Evolutionary conservation across 2,329 filamentous ascomycete genomes (phyloP), one percentile per base, ranked within the genome.

Genomic region (Penicillium sclerotiorum): DNA sequence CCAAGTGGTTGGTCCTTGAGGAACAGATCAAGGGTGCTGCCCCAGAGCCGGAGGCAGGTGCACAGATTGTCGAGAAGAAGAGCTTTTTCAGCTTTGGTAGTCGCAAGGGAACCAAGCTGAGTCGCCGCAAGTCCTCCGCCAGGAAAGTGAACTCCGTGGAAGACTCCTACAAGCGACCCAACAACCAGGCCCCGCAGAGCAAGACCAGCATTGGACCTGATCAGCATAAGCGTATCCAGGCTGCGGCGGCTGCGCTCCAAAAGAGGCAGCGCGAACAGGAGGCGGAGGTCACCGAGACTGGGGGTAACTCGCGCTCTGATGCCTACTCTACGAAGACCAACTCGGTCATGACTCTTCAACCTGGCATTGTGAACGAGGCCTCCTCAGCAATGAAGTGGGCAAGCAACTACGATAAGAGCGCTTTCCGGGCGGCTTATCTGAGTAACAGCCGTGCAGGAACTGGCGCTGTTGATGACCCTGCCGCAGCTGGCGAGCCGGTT

Each of bases 361-460:
- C 91, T 1, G 82, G 85, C 45, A 87, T 97, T 54, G 80, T 92
- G 63, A 90, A 80, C 45, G 94, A 96, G 68, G 93, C 92, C 15
- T 94, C 89, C 8, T 89, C 91, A 20, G 94, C 94, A 1, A 87
- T 99, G 86, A 95, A 96, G 71, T 99, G 94, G 94, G 90, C 93
- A 25, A 93, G 81, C 70, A 91, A 91, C 63, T 97, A 96, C 67
- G 94, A 97, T 73, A 95, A 94, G 73, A 86, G 94, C 63, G 80
- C 87, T 7, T 87, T 95, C 55, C 86, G 91, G 46, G 85, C 90
- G 56, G 85, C 89, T n/a, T 97, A 97, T 70, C 79, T 97, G 44
- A 83, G 84, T 38, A 86, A 95, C 65, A 77, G 75, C 40, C 83
- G 80, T 57, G 85, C 88, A 35, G 91, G 92, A 18, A 88, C 83